Conservation (phyloP, 306 rosid species). For the Fagus crenata region DNA sequence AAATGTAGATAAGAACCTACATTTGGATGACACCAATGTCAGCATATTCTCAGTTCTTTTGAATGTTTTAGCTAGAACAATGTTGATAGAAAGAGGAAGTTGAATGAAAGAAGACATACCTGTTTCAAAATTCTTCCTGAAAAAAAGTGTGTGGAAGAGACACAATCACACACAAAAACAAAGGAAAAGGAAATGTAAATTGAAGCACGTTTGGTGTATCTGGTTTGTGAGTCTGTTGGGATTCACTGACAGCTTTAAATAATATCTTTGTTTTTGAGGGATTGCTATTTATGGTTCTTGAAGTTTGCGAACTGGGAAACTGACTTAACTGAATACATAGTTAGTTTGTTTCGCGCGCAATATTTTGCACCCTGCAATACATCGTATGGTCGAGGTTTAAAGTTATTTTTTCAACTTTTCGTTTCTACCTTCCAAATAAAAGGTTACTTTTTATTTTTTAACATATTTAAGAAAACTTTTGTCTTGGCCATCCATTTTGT, state of each 20-base stretch:
- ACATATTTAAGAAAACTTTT: too few relatives aligned
- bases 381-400: too few relatives aligned
- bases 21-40: neutral
- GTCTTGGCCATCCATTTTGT: too few relatives aligned
- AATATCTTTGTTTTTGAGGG: neutral
- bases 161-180: neutral
- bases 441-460: too few relatives aligned
- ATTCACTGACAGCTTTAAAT: constrained; percentile 20
- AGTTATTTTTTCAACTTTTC: too few relatives aligned
- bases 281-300: too few relatives aligned
- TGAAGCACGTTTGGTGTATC: neutral
- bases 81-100: neutral
- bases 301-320: constrained; percentile 22
- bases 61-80: neutral
- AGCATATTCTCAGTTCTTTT: neutral
- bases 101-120: constrained; percentile 15
- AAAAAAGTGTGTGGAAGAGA: neutral
- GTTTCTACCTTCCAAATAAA: too few relatives aligned
- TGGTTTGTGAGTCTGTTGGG: constrained; percentile 10
- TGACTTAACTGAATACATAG: constrained; percentile 18
- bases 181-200: neutral
- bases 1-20: constrained; percentile 5
- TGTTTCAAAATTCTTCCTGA: constrained; percentile 8
- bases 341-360: neutral
- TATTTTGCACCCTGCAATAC: too few relatives aligned